A percentile compares a stretch with the other conserved stretches of the same genome.
phyloP scores from a whole-genome alignment of 805 yeast genomes.

The Saccharomyces mikatae region DNA sequence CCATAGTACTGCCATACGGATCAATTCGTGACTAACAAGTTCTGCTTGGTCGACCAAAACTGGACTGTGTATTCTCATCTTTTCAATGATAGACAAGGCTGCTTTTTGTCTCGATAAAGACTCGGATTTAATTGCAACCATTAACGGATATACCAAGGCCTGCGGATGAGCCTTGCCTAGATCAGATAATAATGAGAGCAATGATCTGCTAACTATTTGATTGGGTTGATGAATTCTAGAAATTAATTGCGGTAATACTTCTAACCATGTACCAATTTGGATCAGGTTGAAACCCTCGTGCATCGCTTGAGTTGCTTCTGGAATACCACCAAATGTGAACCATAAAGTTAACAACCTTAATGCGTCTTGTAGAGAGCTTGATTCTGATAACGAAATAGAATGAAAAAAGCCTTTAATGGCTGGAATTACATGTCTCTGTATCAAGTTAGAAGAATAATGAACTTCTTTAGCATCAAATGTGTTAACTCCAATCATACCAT shows the following conservation, averaged over 20 bases:
- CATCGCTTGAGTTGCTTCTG: slow-evolving; percentile 86
- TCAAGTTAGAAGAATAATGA: slow-evolving; percentile 42
- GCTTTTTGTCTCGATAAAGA: slow-evolving; percentile 84
- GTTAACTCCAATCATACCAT: slow-evolving; percentile 26
- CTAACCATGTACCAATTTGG: slow-evolving; percentile 87
- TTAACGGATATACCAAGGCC: slow-evolving; percentile 88
- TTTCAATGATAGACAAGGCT: slow-evolving; percentile 83
- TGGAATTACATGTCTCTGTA: slow-evolving; percentile 86
- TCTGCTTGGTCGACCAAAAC: slow-evolving; percentile 85
- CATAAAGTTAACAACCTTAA: slow-evolving; percentile 82
- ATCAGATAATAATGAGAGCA: slow-evolving; percentile 73
- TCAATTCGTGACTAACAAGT: slow-evolving; percentile 84
- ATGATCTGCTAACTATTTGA: slow-evolving; percentile 68
- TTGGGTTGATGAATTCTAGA: slow-evolving; percentile 96
- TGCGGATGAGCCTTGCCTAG: slow-evolving; percentile 95
- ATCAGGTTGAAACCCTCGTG: slow-evolving; percentile 85
- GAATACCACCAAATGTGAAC: slow-evolving; percentile 92
- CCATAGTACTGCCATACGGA: slow-evolving; percentile 93
- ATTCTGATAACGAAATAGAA: slow-evolving; percentile 78
- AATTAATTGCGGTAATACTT: slow-evolving; percentile 90
- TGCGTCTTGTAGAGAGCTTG: slow-evolving; percentile 89
- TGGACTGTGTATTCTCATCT: slow-evolving; percentile 84
- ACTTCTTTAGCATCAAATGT: slow-evolving; percentile 24
- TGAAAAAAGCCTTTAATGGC: slow-evolving; percentile 95
- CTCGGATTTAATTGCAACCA: slow-evolving; percentile 93